phyloP scores from a whole-genome alignment of 371 early-diverging fungal species.

The Smittium mucronatum region DNA sequence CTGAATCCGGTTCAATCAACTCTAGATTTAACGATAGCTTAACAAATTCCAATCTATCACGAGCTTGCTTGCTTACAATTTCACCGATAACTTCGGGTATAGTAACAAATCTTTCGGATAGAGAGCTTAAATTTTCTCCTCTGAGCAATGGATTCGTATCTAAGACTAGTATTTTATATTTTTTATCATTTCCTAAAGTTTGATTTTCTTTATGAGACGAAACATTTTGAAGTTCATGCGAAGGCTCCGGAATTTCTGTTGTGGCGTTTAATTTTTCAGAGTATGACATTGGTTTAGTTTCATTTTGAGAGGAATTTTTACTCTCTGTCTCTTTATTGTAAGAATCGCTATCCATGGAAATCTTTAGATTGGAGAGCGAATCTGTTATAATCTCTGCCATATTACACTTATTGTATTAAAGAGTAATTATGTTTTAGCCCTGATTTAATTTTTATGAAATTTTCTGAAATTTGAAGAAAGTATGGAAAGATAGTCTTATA shows the following conservation, averaged over 20 bases:
- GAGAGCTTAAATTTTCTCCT: slow-evolving; percentile 39
- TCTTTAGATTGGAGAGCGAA: too few species aligned
- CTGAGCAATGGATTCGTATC: slow-evolving; percentile 57
- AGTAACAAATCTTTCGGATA: slow-evolving; percentile 54
- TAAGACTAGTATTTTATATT: slow-evolving; percentile 34
- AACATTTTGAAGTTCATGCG: background rate
- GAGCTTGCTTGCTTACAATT: slow-evolving; percentile 61
- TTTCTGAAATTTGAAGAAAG: too few species aligned
- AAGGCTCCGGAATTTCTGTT: too few species aligned
- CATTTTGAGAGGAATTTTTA: too few species aligned
- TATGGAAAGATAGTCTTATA: too few species aligned
- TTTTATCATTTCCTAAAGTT: background rate
- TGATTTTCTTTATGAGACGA: background rate
- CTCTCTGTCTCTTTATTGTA: too few species aligned
- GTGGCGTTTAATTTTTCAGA: background rate
- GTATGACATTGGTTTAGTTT: background rate
- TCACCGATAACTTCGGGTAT: slow-evolving; percentile 80
- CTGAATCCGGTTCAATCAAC: slow-evolving; percentile 54
- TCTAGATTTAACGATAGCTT: slow-evolving; percentile 43
- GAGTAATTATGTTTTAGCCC: too few species aligned
- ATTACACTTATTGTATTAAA: too few species aligned
- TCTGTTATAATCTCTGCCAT: too few species aligned
- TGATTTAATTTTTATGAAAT: too few species aligned
- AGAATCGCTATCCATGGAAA: too few species aligned
- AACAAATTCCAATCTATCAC: slow-evolving; percentile 48